A percentile compares a stretch with the other conserved stretches of the same genome.
Evolutionary conservation across 2,329 filamentous ascomycete species (phyloP).

Genomic region (Penicillium sp.): DNA sequence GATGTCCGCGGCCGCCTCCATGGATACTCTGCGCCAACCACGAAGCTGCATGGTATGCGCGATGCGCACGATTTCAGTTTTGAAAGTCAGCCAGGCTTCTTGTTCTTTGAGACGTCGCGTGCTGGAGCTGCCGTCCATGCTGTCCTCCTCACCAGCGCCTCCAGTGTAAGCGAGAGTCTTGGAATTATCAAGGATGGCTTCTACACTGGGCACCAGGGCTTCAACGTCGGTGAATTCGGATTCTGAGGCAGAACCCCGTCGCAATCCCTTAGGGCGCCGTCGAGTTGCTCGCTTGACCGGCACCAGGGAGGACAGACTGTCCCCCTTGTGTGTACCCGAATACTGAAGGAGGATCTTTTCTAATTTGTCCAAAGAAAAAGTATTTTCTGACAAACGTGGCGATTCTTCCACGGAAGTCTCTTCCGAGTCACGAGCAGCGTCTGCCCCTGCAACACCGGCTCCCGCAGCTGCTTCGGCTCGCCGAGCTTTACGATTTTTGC

Average conservation of each 20-base stretch:
- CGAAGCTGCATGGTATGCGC: slow-evolving; percentile 84
- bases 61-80: slow-evolving; percentile 83
- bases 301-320: slow-evolving; percentile 12
- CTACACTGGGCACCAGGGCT: slow-evolving; percentile 73
- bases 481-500: slow-evolving; percentile 50
- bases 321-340: slow-evolving; percentile 30
- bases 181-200: slow-evolving; percentile 80
- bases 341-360: slow-evolving; percentile 60
- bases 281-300: slow-evolving; percentile 20
- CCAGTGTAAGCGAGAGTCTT: slow-evolving; percentile 76
- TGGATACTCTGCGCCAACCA: slow-evolving; percentile 77
- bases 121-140: slow-evolving; percentile 40
- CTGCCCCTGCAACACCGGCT: slow-evolving; percentile 34
- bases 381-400: slow-evolving; percentile 58
- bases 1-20: slow-evolving; percentile 39
- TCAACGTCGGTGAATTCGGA: slow-evolving; percentile 82
- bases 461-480: slow-evolving; percentile 32
- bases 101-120: slow-evolving; percentile 59
- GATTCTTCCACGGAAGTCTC: slow-evolving; percentile 7
- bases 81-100: slow-evolving; percentile 79
- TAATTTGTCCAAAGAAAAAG: slow-evolving; percentile 70
- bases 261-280: slow-evolving; percentile 34
- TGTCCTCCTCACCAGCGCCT: slow-evolving; percentile 33
- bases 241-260: slow-evolving; percentile 62
- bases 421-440: slow-evolving; percentile 30